These are phyloP conservation scores for Hanseniaspora guilliermondii DNA, from an alignment of 805 yeast species.

Conservation along the genomic window DNA sequence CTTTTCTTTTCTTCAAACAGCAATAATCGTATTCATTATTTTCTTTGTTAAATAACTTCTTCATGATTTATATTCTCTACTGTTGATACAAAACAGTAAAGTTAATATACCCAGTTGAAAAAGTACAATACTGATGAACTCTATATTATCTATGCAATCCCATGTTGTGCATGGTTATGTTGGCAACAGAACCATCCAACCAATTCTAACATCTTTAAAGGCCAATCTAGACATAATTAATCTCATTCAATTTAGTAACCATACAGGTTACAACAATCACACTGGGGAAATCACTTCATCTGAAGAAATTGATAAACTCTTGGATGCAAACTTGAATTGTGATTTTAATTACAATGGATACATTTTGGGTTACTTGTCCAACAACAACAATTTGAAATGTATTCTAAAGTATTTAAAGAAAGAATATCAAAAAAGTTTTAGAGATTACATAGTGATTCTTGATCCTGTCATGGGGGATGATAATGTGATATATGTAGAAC, in stretches of 20 bases:
- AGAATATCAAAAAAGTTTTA: conserved; percentile 29
- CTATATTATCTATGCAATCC: conserved; percentile 38
- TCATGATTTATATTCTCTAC: too few species aligned
- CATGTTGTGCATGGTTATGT: conserved; percentile 67
- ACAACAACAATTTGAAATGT: conserved; percentile 36
- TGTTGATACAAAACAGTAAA: too few species aligned
- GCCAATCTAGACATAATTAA: conserved; percentile 60
- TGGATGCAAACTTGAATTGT: background rate
- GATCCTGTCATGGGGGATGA: conserved; percentile 81
- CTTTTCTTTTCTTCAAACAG: too few species aligned
- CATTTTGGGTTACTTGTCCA: conserved; percentile 59
- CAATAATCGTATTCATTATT: too few species aligned
- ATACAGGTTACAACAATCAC: conserved; percentile 49
- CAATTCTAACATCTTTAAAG: conserved; percentile 51
- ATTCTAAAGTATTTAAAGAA: conserved; percentile 23
- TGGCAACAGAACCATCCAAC: conserved; percentile 54
- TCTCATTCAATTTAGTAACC: conserved; percentile 56
- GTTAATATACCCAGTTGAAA: too few species aligned
- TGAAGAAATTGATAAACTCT: background rate
- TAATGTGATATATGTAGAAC: conserved; percentile 53
- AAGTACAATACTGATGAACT: background rate
- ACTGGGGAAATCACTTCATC: background rate
- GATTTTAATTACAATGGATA: conserved; percentile 38
- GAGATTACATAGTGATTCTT: conserved; percentile 38
- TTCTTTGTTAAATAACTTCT: too few species aligned